A percentile compares a stretch with the other conserved stretches of the same genome.
These are phyloP conservation scores for Pseudophaeomoniella oleicola DNA, from an alignment of 2,329 filamentous ascomycete genomes.

Conservation along the genomic window DNA sequence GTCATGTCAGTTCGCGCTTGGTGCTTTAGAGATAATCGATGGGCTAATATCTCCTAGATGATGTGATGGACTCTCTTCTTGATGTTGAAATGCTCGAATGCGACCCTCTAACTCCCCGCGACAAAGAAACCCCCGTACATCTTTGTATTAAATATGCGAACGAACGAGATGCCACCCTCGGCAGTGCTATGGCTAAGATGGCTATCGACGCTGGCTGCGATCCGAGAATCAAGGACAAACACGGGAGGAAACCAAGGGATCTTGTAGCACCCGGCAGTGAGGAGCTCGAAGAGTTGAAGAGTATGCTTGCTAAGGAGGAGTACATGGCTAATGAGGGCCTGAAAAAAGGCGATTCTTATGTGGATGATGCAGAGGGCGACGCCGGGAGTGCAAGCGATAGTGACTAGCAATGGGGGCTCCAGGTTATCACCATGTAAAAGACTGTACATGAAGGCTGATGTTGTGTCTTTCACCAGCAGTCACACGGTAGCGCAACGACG, in stretches of 20 bases:
- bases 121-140: slow-evolving; percentile 31
- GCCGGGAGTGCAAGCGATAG: not conserved
- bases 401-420: too few species aligned
- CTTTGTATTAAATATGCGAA: slow-evolving; percentile 29
- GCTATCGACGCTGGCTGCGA: slow-evolving; percentile 34
- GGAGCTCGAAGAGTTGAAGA: slow-evolving; percentile 20
- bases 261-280: slow-evolving; percentile 25
- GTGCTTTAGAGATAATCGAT: not conserved
- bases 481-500: too few species aligned
- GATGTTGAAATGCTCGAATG: slow-evolving; percentile 34
- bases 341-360: slow-evolving; percentile 14
- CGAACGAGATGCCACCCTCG: slow-evolving; percentile 27
- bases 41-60: slow-evolving; percentile 16
- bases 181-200: slow-evolving; percentile 31
- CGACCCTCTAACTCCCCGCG: slow-evolving; percentile 29
- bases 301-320: slow-evolving; percentile 27
- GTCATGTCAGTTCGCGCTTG: slow-evolving; percentile 50
- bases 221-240: slow-evolving; percentile 31
- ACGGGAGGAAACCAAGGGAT: slow-evolving; percentile 29
- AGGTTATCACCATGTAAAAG: too few species aligned
- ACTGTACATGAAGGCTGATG: too few species aligned
- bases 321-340: slow-evolving; percentile 32
- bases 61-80: slow-evolving; percentile 31
- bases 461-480: too few species aligned
- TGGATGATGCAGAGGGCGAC: slow-evolving; percentile 18